Conservation (phyloP, 2,329 filamentous ascomycete species). For the Aureobasidium sp. region DNA sequence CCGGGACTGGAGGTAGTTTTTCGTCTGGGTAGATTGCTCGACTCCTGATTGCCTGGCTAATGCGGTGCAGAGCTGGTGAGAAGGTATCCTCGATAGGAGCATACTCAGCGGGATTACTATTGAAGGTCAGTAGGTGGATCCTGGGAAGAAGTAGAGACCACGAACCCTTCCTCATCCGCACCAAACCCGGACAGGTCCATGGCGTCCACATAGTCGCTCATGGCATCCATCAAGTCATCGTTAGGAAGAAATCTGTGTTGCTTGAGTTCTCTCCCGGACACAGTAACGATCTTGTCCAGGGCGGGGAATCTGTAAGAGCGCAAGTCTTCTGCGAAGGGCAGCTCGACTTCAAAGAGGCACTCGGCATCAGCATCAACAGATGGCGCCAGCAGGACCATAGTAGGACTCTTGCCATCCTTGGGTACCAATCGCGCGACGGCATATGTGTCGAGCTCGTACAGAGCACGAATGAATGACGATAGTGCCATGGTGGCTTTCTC, state of each 20-base stretch:
- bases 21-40: constrained; percentile 69
- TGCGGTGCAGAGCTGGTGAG: constrained; percentile 78
- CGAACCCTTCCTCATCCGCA: constrained; percentile 67
- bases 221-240: constrained; percentile 65
- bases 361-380: constrained; percentile 72
- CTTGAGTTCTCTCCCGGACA: constrained; percentile 72
- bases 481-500: constrained; percentile 77
- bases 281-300: constrained; percentile 76
- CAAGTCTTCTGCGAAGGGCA: constrained; percentile 91
- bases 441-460: constrained; percentile 77
- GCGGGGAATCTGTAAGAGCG: constrained; percentile 87
- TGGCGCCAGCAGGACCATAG: constrained; percentile 72
- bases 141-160: background rate
- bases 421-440: constrained; percentile 78
- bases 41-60: constrained; percentile 77
- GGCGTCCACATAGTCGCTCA: constrained; percentile 85
- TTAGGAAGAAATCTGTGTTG: constrained; percentile 79
- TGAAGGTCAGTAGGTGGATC: background rate
- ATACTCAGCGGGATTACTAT: constrained; percentile 55
- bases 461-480: constrained; percentile 81
- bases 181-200: constrained; percentile 77
- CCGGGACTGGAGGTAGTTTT: constrained; percentile 54
- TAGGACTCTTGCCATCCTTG: constrained; percentile 75
- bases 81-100: constrained; percentile 74
- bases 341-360: constrained; percentile 78